Percentiles rank a stretch among this genome's conserved stretches.
Evolutionary conservation across 2,329 filamentous ascomycete genomes (phyloP).

Genomic region (Kalmusia sp.): DNA sequence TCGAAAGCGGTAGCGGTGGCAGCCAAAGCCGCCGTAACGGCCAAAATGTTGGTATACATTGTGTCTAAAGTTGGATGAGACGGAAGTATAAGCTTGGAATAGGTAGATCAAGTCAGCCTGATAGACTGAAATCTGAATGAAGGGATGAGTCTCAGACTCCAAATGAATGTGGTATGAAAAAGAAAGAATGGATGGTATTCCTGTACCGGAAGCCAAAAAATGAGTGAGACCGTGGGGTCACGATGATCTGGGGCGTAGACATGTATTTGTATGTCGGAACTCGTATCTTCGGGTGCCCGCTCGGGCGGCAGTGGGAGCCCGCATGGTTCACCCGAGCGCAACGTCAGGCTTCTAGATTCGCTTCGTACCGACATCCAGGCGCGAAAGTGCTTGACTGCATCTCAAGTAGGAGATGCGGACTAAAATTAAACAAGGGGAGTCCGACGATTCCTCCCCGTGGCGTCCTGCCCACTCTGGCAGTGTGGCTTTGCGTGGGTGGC

Average conservation of each 20-base stretch:
- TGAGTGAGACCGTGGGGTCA: conserved; percentile 22
- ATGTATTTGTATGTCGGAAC: conserved; percentile 26
- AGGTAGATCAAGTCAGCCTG: conserved; percentile 10
- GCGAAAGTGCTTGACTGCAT: conserved; percentile 4
- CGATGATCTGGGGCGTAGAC: conserved; percentile 16
- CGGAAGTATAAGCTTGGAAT: background rate
- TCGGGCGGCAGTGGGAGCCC: background rate
- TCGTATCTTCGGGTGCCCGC: conserved; percentile 20
- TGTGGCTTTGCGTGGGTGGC: conserved; percentile 7
- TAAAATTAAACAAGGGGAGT: conserved; percentile 18
- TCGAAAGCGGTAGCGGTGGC: conserved; percentile 41
- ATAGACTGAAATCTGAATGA: conserved; percentile 21
- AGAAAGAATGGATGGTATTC: conserved; percentile 43
- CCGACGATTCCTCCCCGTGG: conserved; percentile 10
- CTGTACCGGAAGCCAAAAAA: conserved; percentile 37
- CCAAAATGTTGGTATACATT: conserved; percentile 37
- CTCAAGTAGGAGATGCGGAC: conserved; percentile 12
- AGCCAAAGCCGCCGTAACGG: conserved; percentile 38
- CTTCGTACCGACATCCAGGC: conserved; percentile 3
- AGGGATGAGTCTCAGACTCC: conserved; percentile 43
- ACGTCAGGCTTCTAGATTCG: conserved; percentile 3
- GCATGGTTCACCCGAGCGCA: background rate
- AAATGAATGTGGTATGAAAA: conserved; percentile 17
- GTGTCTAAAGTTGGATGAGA: conserved; percentile 17
- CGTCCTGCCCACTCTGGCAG: background rate